Percentiles rank a stretch among this genome's conserved stretches.
These are phyloP conservation scores for Cladosporium sp. DNA, from an alignment of 2,329 filamentous ascomycete species.

Conservation along the genomic window DNA sequence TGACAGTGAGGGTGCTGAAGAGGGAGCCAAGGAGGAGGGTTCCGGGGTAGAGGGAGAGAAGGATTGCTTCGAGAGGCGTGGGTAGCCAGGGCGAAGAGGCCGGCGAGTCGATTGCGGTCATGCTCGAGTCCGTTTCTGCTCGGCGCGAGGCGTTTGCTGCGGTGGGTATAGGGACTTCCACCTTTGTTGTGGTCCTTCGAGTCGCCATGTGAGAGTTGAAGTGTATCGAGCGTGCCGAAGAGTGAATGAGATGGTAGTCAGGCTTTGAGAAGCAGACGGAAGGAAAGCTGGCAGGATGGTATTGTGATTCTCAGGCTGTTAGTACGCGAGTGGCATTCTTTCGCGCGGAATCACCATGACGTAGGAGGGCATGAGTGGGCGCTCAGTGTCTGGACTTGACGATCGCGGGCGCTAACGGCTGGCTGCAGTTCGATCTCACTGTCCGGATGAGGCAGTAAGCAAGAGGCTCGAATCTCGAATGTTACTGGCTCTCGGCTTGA, in stretches of 20 bases:
- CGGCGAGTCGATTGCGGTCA: slow-evolving; percentile 10
- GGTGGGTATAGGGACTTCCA: slow-evolving; percentile 21
- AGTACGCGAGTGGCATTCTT: slow-evolving; percentile 1
- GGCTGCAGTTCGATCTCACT: neutral
- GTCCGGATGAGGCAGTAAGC: neutral
- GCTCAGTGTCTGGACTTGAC: neutral
- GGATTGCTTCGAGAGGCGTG: slow-evolving; percentile 61
- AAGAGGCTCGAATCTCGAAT: neutral
- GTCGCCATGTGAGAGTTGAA: slow-evolving; percentile 12
- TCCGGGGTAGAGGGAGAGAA: slow-evolving; percentile 68
- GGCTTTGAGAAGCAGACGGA: neutral
- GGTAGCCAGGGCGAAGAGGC: slow-evolving; percentile 58
- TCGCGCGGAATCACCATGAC: neutral
- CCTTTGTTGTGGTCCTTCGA: slow-evolving; percentile 17
- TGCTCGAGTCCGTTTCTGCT: slow-evolving; percentile 5
- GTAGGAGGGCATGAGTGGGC: neutral
- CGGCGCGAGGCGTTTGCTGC: slow-evolving; percentile 13
- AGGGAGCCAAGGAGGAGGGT: slow-evolving; percentile 77
- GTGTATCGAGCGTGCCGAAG: too few relatives aligned
- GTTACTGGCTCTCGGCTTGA: neutral
- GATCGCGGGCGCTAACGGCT: neutral
- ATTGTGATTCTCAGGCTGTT: neutral
- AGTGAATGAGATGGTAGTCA: neutral
- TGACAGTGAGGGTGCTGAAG: slow-evolving; percentile 67
- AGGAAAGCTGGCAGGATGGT: slow-evolving; percentile 1